Percentiles rank a stretch among this genome's conserved stretches.
phyloP scores from a whole-genome alignment of 106 monocot species.

The Allium sativum region DNA sequence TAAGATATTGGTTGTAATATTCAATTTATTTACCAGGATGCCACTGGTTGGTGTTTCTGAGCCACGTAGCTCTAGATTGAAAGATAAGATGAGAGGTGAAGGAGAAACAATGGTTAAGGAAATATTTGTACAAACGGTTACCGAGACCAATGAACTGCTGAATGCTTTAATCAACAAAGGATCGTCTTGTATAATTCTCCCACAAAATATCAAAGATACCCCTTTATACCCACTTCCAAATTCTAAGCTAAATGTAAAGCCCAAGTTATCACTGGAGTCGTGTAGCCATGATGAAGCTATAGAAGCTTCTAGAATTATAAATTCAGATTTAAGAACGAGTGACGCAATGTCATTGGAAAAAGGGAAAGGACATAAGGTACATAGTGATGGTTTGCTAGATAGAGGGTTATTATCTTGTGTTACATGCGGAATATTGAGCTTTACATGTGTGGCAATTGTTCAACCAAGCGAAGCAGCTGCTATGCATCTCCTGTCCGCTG shows the following conservation, averaged over 20 bases:
- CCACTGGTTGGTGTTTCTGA: constrained; percentile 26
- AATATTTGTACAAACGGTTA: constrained; percentile 60
- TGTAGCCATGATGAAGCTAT: constrained; percentile 33
- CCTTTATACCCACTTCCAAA: constrained; percentile 23
- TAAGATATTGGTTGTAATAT: neutral
- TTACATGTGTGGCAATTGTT: constrained; percentile 74
- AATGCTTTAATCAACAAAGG: constrained; percentile 39
- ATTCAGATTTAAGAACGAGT: constrained; percentile 21
- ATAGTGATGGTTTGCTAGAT: constrained; percentile 47
- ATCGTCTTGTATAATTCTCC: constrained; percentile 69
- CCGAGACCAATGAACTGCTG: constrained; percentile 52
- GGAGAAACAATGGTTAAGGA: constrained; percentile 79
- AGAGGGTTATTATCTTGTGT: constrained; percentile 88
- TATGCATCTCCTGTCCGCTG: constrained; percentile 47
- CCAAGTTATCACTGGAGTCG: constrained; percentile 50
- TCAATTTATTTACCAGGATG: constrained; percentile 19
- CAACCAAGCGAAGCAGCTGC: constrained; percentile 59
- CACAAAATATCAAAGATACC: constrained; percentile 28
- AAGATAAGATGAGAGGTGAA: constrained; percentile 84
- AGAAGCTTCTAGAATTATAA: constrained; percentile 28
- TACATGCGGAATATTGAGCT: constrained; percentile 92
- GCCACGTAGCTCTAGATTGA: constrained; percentile 76
- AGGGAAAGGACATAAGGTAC: constrained; percentile 17
- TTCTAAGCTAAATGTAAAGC: constrained; percentile 49
- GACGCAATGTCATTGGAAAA: constrained; percentile 16